phyloP scores from a whole-genome alignment of 1,284 basidiomycete species.

The Leccinum griseonigrum region DNA sequence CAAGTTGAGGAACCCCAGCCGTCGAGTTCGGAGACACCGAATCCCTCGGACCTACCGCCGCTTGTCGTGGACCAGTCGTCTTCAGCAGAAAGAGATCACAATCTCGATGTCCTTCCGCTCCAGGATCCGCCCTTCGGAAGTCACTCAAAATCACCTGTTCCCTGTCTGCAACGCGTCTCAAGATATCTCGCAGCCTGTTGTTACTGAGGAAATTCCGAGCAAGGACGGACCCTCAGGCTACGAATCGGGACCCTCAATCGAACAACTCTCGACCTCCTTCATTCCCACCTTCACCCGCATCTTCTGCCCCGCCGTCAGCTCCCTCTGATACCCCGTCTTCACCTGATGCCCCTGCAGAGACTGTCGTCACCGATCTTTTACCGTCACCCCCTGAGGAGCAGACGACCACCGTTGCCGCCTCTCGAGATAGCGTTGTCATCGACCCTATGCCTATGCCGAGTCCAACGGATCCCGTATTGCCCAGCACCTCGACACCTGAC shows the following conservation, averaged over 20 bases:
- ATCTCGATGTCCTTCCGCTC: not conserved
- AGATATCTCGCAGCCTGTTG: slow-evolving; percentile 5
- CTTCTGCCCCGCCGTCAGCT: not conserved
- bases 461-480: slow-evolving; percentile 2
- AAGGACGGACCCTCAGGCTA: slow-evolving; percentile 16
- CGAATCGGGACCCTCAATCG: slow-evolving; percentile 13
- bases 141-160: not conserved
- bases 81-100: not conserved
- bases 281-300: not conserved
- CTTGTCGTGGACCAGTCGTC: slow-evolving; percentile 1
- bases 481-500: slow-evolving; percentile 8
- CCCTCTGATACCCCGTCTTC: not conserved
- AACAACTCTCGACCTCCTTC: slow-evolving; percentile 12
- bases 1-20: slow-evolving; percentile 4
- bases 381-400: not conserved
- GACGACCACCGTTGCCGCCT: not conserved
- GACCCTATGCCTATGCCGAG: slow-evolving; percentile 3
- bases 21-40: not conserved
- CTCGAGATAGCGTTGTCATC: not conserved
- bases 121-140: slow-evolving; percentile 3
- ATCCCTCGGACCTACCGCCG: slow-evolving; percentile 1
- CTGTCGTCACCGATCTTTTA: not conserved
- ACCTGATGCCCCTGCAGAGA: not conserved
- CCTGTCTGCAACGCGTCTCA: slow-evolving; percentile 5
- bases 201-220: not conserved